Percentiles rank a stretch among this genome's conserved stretches.
Evolutionary conservation across 2,329 filamentous ascomycete genomes (phyloP).

Genomic region (Alternaria consortialis): DNA sequence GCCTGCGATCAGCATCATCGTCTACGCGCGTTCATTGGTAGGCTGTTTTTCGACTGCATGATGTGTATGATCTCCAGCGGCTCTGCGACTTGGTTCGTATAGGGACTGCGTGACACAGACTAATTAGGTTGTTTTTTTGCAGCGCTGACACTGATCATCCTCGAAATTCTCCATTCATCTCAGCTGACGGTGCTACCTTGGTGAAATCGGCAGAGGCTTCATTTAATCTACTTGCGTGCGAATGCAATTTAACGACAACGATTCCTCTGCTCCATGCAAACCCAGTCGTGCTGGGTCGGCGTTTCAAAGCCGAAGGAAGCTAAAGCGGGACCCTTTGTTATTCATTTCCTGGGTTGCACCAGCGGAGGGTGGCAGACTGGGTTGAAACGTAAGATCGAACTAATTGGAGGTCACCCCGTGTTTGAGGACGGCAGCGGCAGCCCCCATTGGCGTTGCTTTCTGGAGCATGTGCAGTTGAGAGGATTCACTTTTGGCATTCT

Average conservation of each 20-base stretch:
- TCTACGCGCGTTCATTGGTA: conserved; percentile 7
- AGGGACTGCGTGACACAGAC: conserved; percentile 33
- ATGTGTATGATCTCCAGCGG: conserved; percentile 23
- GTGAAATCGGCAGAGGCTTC: conserved; percentile 1
- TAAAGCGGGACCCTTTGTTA: conserved; percentile 22
- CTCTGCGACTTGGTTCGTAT: conserved; percentile 39
- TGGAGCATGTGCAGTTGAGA: conserved; percentile 3
- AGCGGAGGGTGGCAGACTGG: conserved; percentile 13
- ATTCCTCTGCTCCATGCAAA: conserved; percentile 5
- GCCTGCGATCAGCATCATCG: conserved; percentile 4
- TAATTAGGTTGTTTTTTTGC: conserved; percentile 28
- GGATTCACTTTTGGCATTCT: conserved; percentile 17
- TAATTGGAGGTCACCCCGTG: conserved; percentile 23
- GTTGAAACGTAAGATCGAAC: conserved; percentile 28
- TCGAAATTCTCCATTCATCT: conserved; percentile 4
- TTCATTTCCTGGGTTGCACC: conserved; percentile 18
- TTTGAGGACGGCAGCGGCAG: conserved; percentile 30
- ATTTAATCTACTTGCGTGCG: conserved; percentile 20
- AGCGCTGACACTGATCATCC: conserved; percentile 37
- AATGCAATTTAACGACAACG: conserved; percentile 8
- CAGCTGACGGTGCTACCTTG: conserved; percentile 7
- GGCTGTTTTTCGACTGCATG: conserved; percentile 10
- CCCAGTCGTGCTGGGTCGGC: conserved; percentile 14
- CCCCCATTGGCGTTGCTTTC: conserved; percentile 33
- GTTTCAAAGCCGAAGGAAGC: conserved; percentile 24